Conservation (phyloP, 225 moss, liverwort and hornwort genomes). For the Polytrichum formosum region DNA sequence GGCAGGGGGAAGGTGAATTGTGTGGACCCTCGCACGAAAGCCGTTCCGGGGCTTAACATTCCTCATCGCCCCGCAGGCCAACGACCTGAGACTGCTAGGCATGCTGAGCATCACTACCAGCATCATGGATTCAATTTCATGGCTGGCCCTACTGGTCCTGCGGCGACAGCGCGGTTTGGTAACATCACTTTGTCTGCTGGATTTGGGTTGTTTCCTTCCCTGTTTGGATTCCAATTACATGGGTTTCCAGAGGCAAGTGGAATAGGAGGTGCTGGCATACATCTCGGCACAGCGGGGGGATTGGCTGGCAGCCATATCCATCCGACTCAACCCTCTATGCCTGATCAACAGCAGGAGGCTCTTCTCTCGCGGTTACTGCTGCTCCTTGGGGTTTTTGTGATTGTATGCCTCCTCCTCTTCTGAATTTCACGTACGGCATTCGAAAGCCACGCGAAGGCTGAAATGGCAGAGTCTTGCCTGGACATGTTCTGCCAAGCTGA, state of each 20-base stretch:
- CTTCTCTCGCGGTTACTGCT: slow-evolving; percentile 83
- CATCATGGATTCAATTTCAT: slow-evolving; percentile 89
- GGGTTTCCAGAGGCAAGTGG: slow-evolving; percentile 78
- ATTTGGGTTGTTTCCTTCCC: slow-evolving; percentile 95
- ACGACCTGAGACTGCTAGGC: slow-evolving; percentile 91
- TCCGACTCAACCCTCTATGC: slow-evolving; percentile 64
- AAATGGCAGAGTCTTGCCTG: background rate
- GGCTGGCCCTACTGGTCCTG: slow-evolving; percentile 77
- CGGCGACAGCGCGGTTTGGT: slow-evolving; percentile 84
- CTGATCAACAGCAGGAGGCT: slow-evolving; percentile 95
- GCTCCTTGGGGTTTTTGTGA: slow-evolving; percentile 83
- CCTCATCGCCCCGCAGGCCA: slow-evolving; percentile 95
- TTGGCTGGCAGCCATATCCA: slow-evolving; percentile 78
- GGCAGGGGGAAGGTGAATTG: slow-evolving; percentile 90
- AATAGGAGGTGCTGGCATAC: slow-evolving; percentile 71
- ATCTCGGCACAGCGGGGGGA: slow-evolving; percentile 71
- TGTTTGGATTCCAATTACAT: slow-evolving; percentile 94
- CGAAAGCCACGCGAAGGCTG: no score
- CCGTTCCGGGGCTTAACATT: slow-evolving; percentile 81
- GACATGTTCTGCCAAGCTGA: background rate
- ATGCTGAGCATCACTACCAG: slow-evolving; percentile 76
- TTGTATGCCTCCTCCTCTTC: slow-evolving; percentile 90
- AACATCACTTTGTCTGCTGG: slow-evolving; percentile 99
- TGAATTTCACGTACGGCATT: slow-evolving; percentile 21
- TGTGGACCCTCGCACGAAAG: slow-evolving; percentile 91